These are phyloP conservation scores for Lactarius sanguifluus DNA, from an alignment of 768 basidiomycete genomes.

Conservation along the genomic window DNA sequence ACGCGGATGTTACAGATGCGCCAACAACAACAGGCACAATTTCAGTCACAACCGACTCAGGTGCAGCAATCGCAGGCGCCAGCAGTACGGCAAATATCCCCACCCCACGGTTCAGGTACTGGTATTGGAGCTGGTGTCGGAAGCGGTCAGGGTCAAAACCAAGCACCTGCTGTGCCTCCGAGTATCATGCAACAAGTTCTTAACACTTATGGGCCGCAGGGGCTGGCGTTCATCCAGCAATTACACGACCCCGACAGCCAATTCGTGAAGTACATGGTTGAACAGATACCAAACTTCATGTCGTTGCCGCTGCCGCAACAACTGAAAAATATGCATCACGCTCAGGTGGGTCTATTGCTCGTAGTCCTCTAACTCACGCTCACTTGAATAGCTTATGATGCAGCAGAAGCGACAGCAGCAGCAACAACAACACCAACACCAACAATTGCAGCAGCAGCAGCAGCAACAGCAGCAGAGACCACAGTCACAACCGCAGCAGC, in stretches of 20 bases:
- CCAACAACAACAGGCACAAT: constrained; percentile 27
- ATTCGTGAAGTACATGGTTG: constrained; percentile 28
- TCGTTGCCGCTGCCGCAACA: constrained; percentile 25
- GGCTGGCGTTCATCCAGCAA: constrained; percentile 25
- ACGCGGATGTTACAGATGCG: constrained; percentile 16
- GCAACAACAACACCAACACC: constrained; percentile 30
- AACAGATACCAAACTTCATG: constrained; percentile 27
- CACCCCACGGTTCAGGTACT: constrained; percentile 15
- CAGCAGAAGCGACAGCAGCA: constrained; percentile 28
- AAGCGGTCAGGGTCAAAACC: constrained; percentile 9
- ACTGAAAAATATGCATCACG: constrained; percentile 25
- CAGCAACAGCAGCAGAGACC: constrained; percentile 36
- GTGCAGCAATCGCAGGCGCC: constrained; percentile 9
- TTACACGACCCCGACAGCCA: constrained; percentile 29
- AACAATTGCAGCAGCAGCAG: constrained; percentile 21
- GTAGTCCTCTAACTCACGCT: background rate
- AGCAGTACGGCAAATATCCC: constrained; percentile 26
- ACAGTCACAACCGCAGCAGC: constrained; percentile 32
- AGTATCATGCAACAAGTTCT: constrained; percentile 17
- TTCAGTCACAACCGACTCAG: constrained; percentile 17
- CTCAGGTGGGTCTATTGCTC: constrained; percentile 22
- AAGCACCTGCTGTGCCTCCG: constrained; percentile 8
- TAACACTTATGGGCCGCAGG: constrained; percentile 17
- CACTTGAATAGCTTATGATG: constrained; percentile 16
- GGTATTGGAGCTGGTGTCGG: constrained; percentile 5